Percentiles rank a stretch among this genome's conserved stretches.
Evolutionary conservation across 1,284 basidiomycete species (phyloP).

Genomic region (Tilletiaria anomala): DNA sequence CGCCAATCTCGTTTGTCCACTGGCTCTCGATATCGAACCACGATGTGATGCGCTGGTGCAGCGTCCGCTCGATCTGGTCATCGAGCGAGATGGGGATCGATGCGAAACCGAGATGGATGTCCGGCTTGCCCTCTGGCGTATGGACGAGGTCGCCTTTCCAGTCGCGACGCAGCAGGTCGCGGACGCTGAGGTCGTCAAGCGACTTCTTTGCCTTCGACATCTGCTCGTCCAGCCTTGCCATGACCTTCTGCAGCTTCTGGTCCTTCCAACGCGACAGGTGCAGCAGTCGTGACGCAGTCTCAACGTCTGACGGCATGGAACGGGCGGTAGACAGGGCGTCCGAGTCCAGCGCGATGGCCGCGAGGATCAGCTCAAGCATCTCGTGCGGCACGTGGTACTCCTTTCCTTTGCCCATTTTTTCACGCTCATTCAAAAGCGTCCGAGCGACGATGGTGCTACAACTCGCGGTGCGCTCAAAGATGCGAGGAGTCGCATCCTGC

Average conservation of each 20-base stretch:
- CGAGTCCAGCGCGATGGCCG: conserved; percentile 30
- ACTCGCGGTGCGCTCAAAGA: conserved; percentile 26
- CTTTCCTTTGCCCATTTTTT: too few relatives aligned
- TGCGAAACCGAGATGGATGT: conserved; percentile 37
- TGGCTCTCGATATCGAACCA: conserved; percentile 32
- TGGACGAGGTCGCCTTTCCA: conserved; percentile 30
- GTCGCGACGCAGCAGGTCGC: conserved; percentile 37
- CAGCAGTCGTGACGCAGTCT: conserved; percentile 8
- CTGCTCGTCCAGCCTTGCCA: conserved; percentile 26
- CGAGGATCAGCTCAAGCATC: conserved; percentile 26
- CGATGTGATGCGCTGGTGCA: conserved; percentile 10
- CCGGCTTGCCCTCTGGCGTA: conserved; percentile 23
- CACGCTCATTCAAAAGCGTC: conserved; percentile 28
- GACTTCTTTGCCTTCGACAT: conserved; percentile 30
- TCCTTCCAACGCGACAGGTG: conserved; percentile 7
- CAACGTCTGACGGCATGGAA: conserved; percentile 7
- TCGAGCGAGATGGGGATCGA: conserved; percentile 36
- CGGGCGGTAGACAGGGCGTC: conserved; percentile 24
- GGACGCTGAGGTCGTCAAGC: conserved; percentile 28
- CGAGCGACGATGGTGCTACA: conserved; percentile 36
- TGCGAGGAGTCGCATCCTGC: conserved; percentile 23
- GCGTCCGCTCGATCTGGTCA: conserved; percentile 33
- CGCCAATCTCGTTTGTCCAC: conserved; percentile 25
- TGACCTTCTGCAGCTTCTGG: conserved; percentile 15
- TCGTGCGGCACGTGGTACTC: conserved; percentile 26